Conservation (phyloP, 2,329 filamentous ascomycete species). For the Cytospora mali region DNA sequence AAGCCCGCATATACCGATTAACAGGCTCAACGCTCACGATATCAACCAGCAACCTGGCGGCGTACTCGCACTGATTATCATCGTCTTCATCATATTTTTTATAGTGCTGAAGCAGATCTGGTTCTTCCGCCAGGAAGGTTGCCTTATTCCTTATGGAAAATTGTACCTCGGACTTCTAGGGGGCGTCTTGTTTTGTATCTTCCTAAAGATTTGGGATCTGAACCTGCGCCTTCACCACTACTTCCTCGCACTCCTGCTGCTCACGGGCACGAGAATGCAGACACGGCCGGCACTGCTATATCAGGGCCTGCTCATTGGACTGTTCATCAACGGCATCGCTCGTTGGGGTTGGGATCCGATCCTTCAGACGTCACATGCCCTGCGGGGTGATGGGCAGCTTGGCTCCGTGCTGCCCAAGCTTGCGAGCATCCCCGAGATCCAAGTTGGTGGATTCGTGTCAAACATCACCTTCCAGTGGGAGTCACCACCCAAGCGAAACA, state of each 20-base stretch:
- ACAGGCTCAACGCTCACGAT: conserved; percentile 88
- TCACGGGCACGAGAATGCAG: conserved; percentile 87
- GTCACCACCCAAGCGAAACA: conserved; percentile 51
- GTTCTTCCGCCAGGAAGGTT: conserved; percentile 82
- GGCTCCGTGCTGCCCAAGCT: conserved; percentile 64
- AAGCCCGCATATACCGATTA: conserved; percentile 81
- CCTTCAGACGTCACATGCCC: conserved; percentile 74
- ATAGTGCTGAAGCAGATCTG: conserved; percentile 78
- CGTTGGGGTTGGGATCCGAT: conserved; percentile 92
- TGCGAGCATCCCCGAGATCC: conserved; percentile 48
- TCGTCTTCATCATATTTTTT: conserved; percentile 69
- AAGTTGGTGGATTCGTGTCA: conserved; percentile 53
- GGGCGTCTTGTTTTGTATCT: conserved; percentile 70
- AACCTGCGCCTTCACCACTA: conserved; percentile 94
- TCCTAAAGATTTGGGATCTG: conserved; percentile 66
- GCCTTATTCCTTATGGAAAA: conserved; percentile 74
- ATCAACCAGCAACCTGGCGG: conserved; percentile 88
- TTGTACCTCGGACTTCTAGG: conserved; percentile 72
- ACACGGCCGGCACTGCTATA: conserved; percentile 83
- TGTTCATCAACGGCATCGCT: conserved; percentile 93
- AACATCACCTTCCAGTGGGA: conserved; percentile 67
- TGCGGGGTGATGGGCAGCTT: conserved; percentile 69
- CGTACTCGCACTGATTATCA: conserved; percentile 75
- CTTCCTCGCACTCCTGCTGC: conserved; percentile 80
- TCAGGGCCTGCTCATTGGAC: conserved; percentile 84